Percentiles rank a stretch among this genome's conserved stretches.
phyloP scores from a whole-genome alignment of 1,139 yeast species.

The Magnusiomyces fungicola region DNA sequence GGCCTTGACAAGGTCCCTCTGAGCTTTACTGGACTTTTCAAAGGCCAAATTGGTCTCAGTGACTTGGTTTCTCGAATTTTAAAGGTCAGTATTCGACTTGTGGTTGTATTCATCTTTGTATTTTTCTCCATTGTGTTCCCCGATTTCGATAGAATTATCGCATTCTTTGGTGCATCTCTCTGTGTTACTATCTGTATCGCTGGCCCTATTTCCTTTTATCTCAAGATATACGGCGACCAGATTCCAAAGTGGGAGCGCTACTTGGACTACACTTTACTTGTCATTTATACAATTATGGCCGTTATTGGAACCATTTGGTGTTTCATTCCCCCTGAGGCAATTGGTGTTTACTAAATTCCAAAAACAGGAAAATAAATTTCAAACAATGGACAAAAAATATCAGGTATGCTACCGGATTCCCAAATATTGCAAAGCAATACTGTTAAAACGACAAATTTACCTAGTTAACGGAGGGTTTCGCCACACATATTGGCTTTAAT shows the following conservation, averaged over 20 bases:
- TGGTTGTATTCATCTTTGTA: slow-evolving; percentile 40
- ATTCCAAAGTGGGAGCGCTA: slow-evolving; percentile 36
- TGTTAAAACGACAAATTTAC: no score
- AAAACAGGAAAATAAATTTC: no score
- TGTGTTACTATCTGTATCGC: slow-evolving; percentile 77
- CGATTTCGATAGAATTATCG: slow-evolving; percentile 74
- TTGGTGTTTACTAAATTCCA: not conserved
- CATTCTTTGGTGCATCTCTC: slow-evolving; percentile 74
- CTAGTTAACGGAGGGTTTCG: no score
- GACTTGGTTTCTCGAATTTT: slow-evolving; percentile 8
- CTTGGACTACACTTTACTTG: slow-evolving; percentile 42
- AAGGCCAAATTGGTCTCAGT: slow-evolving; percentile 5
- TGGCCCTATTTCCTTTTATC: slow-evolving; percentile 66
- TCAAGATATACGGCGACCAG: slow-evolving; percentile 46
- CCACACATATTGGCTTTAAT: no score
- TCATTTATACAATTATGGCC: slow-evolving; percentile 26
- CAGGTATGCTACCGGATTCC: no score
- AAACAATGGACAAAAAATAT: no score
- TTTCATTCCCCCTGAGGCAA: slow-evolving; percentile 9
- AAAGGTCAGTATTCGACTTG: slow-evolving; percentile 29
- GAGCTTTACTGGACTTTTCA: slow-evolving; percentile 1
- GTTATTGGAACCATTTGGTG: slow-evolving; percentile 30
- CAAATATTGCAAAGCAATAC: no score
- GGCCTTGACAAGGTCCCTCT: slow-evolving; percentile 31
- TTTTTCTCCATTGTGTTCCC: slow-evolving; percentile 55